Base-by-base conservation (phyloP, 805 yeast species). In the Lachancea cidri region DNA sequence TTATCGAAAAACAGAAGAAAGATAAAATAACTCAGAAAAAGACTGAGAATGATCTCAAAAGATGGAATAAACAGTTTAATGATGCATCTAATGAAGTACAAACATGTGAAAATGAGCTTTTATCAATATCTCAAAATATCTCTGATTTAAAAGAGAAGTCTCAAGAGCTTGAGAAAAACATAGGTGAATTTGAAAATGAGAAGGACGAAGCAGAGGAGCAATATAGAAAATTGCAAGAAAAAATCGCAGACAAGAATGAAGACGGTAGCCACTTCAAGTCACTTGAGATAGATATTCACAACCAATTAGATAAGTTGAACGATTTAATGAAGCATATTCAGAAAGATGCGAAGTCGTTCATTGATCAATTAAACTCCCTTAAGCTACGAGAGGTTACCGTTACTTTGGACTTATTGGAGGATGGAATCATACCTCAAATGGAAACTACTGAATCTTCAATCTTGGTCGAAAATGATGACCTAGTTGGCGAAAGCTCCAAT, bases 281-380 rank as follows among this genome's bases (percentile, higher is more conserved):
- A 5, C 67, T 69, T 14, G 88, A 84, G 57, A 72, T 84, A 36
- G 91, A 84, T 53, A 62, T 83, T 19, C 74, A 72, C 20, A 81
- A 78, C 52, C 76, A 76, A 51, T 60, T 81, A 38, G 89, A 83
- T 42, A 79, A 77, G 49, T 71, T 73, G 44, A 71, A 70, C 43
- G 55, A 66, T 1, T 51, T 69, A 2, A 51, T 68, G 4, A 62
- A 52, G 25, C 62, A 64, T 17, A 54, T 74, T 9, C 62, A 68
- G 31, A 71, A 65, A 16, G 72, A 68, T 38, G 61, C 70, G 1
- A 59, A 58, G 15, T 61, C 59, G 3, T 56, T 68, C 15, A 59
- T 70, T 29, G 67, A 65, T 2, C 70, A 69, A 19, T 65, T 81
- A 14, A 58, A 64, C 1, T 52, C 57, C 0, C 58, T 78, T 33